Evolutionary conservation across 2,329 filamentous ascomycete species (phyloP).

Genomic region (Fusarium scirpi): DNA sequence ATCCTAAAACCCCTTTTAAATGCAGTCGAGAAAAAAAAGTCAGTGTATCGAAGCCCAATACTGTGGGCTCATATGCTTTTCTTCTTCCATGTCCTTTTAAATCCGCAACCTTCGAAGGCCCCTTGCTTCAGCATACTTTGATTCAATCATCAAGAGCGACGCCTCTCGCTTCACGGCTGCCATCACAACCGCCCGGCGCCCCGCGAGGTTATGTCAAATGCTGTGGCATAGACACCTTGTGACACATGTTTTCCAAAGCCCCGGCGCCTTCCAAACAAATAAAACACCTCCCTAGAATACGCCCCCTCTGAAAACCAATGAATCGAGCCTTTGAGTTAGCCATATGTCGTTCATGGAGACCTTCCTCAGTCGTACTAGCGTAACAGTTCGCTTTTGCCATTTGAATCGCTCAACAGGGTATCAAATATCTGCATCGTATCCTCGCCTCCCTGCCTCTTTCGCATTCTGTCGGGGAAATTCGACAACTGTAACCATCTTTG

Average conservation of each 20-base stretch:
- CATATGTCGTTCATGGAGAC: background rate
- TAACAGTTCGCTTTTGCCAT: slow-evolving; percentile 20
- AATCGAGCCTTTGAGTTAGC: slow-evolving; percentile 12
- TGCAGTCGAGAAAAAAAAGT: slow-evolving; percentile 43
- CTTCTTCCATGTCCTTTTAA: slow-evolving; percentile 40
- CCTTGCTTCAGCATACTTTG: background rate
- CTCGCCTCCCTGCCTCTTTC: slow-evolving; percentile 8
- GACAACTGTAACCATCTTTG: slow-evolving; percentile 9
- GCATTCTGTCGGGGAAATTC: background rate
- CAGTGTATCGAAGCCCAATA: slow-evolving; percentile 37
- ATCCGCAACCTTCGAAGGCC: slow-evolving; percentile 10
- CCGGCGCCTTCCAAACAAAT: slow-evolving; percentile 19
- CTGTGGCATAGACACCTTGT: slow-evolving; percentile 10
- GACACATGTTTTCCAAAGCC: slow-evolving; percentile 40
- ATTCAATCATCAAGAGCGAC: slow-evolving; percentile 12
- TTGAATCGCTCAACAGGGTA: slow-evolving; percentile 25
- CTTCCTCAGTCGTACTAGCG: slow-evolving; percentile 13
- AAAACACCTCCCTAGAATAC: slow-evolving; percentile 31
- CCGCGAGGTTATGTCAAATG: slow-evolving; percentile 2
- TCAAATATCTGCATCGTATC: slow-evolving; percentile 32
- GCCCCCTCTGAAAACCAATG: slow-evolving; percentile 36
- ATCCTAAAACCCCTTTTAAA: slow-evolving; percentile 46
- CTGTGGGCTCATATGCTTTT: slow-evolving; percentile 44
- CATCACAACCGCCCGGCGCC: background rate
- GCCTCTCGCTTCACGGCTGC: background rate